phyloP scores from a whole-genome alignment of 1,139 yeast genomes.

The Saccharomycopsis hybrid region DNA sequence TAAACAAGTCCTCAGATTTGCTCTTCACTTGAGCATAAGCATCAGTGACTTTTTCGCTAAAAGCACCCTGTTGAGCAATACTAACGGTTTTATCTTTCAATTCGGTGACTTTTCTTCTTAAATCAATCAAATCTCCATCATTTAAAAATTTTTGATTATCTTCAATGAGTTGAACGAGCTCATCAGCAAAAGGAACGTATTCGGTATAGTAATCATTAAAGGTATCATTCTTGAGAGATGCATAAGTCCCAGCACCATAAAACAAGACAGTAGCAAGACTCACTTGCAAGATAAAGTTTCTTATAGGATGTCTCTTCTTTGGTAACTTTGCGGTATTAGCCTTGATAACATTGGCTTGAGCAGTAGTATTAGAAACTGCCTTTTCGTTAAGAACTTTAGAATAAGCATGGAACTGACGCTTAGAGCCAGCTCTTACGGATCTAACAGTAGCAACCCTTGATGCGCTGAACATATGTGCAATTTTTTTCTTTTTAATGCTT shows the following conservation, averaged over 20 bases:
- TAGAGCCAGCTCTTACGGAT: background rate
- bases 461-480: background rate
- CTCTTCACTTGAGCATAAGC: conserved; percentile 12
- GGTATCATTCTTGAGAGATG: conserved; percentile 37
- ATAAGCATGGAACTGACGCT: background rate
- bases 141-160: conserved; percentile 33
- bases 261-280: conserved; percentile 32
- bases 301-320: conserved; percentile 22
- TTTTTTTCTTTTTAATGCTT: too few species aligned
- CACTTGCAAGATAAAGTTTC: conserved; percentile 32
- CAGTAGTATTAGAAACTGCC: background rate
- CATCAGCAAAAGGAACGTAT: conserved; percentile 55
- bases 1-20: conserved; percentile 5
- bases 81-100: conserved; percentile 35
- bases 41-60: conserved; percentile 27
- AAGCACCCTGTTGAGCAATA: conserved; percentile 39
- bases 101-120: conserved; percentile 34
- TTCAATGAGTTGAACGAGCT: conserved; percentile 44
- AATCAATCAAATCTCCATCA: conserved; percentile 30
- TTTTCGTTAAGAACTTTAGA: background rate
- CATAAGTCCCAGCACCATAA: conserved; percentile 40
- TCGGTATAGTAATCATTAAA: conserved; percentile 47
- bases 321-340: background rate
- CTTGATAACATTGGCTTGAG: background rate
- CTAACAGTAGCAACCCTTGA: background rate